phyloP scores from a whole-genome alignment of 2,329 filamentous ascomycete genomes.

The Bipolaris sorokiniana region DNA sequence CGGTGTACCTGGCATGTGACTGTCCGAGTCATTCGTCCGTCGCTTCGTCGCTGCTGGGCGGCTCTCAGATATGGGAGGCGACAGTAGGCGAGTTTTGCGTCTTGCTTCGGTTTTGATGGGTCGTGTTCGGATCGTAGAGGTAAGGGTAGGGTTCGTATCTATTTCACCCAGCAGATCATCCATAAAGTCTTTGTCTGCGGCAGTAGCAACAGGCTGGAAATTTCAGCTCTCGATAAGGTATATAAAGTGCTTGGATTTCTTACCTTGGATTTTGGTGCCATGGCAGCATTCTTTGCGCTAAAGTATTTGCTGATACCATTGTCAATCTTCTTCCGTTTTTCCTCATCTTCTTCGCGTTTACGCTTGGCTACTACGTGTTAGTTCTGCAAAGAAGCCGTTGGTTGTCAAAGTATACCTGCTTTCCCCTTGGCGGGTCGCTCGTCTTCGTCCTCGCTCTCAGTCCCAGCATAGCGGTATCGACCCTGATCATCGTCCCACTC shows the following conservation, averaged over 20 bases:
- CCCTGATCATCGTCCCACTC: slow-evolving; percentile 70
- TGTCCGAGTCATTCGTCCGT: slow-evolving; percentile 46
- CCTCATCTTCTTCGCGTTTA: slow-evolving; percentile 84
- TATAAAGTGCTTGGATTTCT: slow-evolving; percentile 13
- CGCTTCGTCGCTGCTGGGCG: slow-evolving; percentile 33
- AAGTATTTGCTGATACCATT: slow-evolving; percentile 96
- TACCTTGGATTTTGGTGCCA: slow-evolving; percentile 82
- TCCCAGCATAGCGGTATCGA: slow-evolving; percentile 69
- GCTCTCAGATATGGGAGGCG: slow-evolving; percentile 68
- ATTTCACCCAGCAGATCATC: slow-evolving; percentile 84
- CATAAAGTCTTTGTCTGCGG: slow-evolving; percentile 89
- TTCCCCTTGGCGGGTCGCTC: slow-evolving; percentile 65
- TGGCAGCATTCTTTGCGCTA: slow-evolving; percentile 70
- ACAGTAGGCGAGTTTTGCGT: slow-evolving; percentile 79
- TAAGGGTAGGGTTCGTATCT: slow-evolving; percentile 73
- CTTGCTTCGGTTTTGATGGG: slow-evolving; percentile 75
- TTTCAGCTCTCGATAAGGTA: slow-evolving; percentile 29
- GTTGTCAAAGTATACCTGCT: slow-evolving; percentile 54
- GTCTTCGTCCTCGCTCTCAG: slow-evolving; percentile 74
- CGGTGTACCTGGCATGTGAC: slow-evolving; percentile 53
- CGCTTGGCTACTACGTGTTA: slow-evolving; percentile 70
- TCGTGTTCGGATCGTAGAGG: slow-evolving; percentile 61
- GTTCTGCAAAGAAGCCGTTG: slow-evolving; percentile 10
- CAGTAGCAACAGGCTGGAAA: slow-evolving; percentile 72
- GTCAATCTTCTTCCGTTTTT: slow-evolving; percentile 84